phyloP scores from a whole-genome alignment of 2,329 filamentous ascomycete genomes.

The Blumeria hordei region DNA sequence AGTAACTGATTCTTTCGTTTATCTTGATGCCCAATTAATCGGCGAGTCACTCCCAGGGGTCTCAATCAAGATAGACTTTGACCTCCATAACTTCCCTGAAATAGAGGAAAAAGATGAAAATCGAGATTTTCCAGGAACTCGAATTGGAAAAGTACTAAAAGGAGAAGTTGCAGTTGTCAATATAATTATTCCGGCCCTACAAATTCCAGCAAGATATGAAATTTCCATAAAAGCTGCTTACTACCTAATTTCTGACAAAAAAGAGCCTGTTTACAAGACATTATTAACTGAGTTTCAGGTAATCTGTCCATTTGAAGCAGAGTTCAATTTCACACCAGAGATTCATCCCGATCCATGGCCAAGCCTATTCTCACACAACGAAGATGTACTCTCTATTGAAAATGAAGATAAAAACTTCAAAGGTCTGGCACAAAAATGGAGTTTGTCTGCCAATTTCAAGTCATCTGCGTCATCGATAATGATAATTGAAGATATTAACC shows the following conservation, averaged over 20 bases:
- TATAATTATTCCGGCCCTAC: slow-evolving; percentile 26
- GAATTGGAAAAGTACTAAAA: slow-evolving; percentile 19
- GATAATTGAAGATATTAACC: slow-evolving; percentile 35
- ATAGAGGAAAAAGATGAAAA: slow-evolving; percentile 2
- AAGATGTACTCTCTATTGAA: slow-evolving; percentile 11
- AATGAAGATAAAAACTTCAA: slow-evolving; percentile 18
- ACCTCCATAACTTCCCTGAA: background rate
- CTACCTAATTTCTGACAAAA: slow-evolving; percentile 51
- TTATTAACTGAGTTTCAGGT: slow-evolving; percentile 45
- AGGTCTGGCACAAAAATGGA: slow-evolving; percentile 65
- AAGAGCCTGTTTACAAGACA: slow-evolving; percentile 58
- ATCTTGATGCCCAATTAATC: slow-evolving; percentile 42
- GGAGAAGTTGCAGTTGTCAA: slow-evolving; percentile 21
- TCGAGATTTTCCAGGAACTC: slow-evolving; percentile 4
- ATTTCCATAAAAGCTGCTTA: slow-evolving; percentile 55
- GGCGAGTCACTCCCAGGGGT: slow-evolving; percentile 29
- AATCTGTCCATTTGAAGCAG: slow-evolving; percentile 70
- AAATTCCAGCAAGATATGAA: slow-evolving; percentile 32
- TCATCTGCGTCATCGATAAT: slow-evolving; percentile 50
- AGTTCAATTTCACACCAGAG: slow-evolving; percentile 64
- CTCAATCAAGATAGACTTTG: slow-evolving; percentile 14
- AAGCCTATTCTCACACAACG: slow-evolving; percentile 44
- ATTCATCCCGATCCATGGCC: slow-evolving; percentile 66
- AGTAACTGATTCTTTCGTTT: slow-evolving; percentile 50
- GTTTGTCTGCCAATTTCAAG: slow-evolving; percentile 43